These are phyloP conservation scores for Kodamaea hsintzibuensis DNA, from an alignment of 805 yeast genomes.

Conservation along the genomic window DNA sequence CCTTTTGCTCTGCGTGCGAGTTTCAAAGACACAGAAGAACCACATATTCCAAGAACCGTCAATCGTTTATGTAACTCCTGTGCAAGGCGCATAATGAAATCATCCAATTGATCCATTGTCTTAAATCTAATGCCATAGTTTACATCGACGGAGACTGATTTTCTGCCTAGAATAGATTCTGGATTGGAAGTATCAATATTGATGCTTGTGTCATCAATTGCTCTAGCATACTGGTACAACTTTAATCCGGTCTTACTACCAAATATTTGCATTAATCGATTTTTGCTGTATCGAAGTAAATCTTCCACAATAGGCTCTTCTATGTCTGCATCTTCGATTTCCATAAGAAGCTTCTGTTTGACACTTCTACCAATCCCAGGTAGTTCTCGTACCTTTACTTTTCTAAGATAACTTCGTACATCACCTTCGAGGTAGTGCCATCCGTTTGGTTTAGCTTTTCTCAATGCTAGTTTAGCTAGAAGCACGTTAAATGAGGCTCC, in stretches of 20 bases:
- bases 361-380: slow-evolving; percentile 68
- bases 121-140: slow-evolving; percentile 88
- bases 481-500: slow-evolving; percentile 78
- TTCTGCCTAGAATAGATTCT: slow-evolving; percentile 52
- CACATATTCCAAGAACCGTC: slow-evolving; percentile 44
- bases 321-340: slow-evolving; percentile 17
- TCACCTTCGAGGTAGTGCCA: slow-evolving; percentile 37
- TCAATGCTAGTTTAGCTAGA: slow-evolving; percentile 72
- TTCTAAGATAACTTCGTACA: slow-evolving; percentile 33
- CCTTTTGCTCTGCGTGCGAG: slow-evolving; percentile 60
- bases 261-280: slow-evolving; percentile 44
- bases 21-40: slow-evolving; percentile 63
- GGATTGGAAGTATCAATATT: slow-evolving; percentile 51
- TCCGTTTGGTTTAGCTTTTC: slow-evolving; percentile 82
- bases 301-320: slow-evolving; percentile 37
- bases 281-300: slow-evolving; percentile 33
- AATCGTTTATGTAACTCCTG: slow-evolving; percentile 61
- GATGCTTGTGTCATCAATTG: slow-evolving; percentile 64
- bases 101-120: slow-evolving; percentile 58
- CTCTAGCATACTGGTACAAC: slow-evolving; percentile 59
- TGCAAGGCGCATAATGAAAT: slow-evolving; percentile 58
- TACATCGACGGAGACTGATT: slow-evolving; percentile 83
- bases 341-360: slow-evolving; percentile 44
- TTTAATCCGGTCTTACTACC: slow-evolving; percentile 75
- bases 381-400: slow-evolving; percentile 38